A percentile compares a stretch with the other conserved stretches of the same genome.
Conservation (phyloP, 2,329 filamentous ascomycete species). For the Acrocalymma vagum region DNA sequence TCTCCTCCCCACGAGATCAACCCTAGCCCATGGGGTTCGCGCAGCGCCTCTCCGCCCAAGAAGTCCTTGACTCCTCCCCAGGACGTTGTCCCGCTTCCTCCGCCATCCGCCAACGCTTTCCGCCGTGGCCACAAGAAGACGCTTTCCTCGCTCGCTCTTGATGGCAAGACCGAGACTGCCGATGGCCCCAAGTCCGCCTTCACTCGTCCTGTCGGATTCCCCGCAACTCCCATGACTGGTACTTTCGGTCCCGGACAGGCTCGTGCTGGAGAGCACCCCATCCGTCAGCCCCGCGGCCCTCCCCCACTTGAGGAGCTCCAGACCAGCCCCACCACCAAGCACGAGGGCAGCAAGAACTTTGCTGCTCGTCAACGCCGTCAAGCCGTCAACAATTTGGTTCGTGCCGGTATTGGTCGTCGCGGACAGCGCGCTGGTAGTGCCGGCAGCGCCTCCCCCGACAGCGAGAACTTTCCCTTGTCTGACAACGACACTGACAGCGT, state of each 20-base stretch:
- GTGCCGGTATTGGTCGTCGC: slow-evolving; percentile 86
- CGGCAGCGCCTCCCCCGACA: slow-evolving; percentile 88
- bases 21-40: slow-evolving; percentile 59
- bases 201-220: slow-evolving; percentile 67
- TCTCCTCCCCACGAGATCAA: slow-evolving; percentile 75
- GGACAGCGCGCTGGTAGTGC: slow-evolving; percentile 70
- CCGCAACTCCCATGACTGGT: slow-evolving; percentile 80
- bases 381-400: slow-evolving; percentile 89
- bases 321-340: slow-evolving; percentile 87
- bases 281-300: slow-evolving; percentile 91
- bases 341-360: slow-evolving; percentile 98
- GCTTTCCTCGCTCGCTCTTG: slow-evolving; percentile 71
- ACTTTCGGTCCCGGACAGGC: slow-evolving; percentile 92
- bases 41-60: slow-evolving; percentile 72
- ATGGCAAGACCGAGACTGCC: slow-evolving; percentile 63
- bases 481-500: slow-evolving; percentile 67
- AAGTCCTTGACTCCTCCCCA: slow-evolving; percentile 74
- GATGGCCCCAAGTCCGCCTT: slow-evolving; percentile 77
- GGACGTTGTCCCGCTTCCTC: slow-evolving; percentile 77
- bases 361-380: slow-evolving; percentile 89
- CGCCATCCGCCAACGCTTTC: slow-evolving; percentile 89
- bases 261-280: slow-evolving; percentile 91
- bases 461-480: slow-evolving; percentile 78
- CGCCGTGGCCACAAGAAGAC: slow-evolving; percentile 93
- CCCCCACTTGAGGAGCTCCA: slow-evolving; percentile 91